Conservation (phyloP, 306 rosid species). For the Prunus mongolica region DNA sequence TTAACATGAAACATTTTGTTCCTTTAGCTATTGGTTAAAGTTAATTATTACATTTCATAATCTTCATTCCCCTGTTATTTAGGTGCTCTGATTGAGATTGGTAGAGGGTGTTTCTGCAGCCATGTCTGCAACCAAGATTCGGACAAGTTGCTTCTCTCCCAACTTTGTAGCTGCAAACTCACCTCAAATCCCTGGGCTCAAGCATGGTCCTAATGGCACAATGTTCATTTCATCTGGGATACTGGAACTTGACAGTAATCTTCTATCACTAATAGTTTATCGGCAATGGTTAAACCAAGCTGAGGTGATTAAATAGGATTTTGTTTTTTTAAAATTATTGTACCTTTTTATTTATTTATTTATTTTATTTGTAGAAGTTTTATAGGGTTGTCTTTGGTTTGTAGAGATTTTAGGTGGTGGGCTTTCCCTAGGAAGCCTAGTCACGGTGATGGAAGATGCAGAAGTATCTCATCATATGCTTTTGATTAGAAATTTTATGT, state of each 20-base stretch:
- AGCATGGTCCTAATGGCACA: slow-evolving; percentile 79
- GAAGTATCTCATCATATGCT: slow-evolving; percentile 99
- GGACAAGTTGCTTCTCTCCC: slow-evolving; percentile 78
- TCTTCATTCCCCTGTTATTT: not conserved
- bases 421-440: slow-evolving; percentile 77
- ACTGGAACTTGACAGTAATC: slow-evolving; percentile 78
- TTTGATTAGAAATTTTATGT: slow-evolving; percentile 85
- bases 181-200: slow-evolving; percentile 51
- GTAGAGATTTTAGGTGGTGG: slow-evolving; percentile 90
- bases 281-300: not conserved
- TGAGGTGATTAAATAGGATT: not conserved
- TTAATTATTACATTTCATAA: not conserved
- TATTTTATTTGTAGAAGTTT: slow-evolving; percentile 8
- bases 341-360: not conserved
- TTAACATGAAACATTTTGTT: not conserved
- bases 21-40: not conserved
- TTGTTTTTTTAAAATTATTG: not conserved
- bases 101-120: slow-evolving; percentile 22
- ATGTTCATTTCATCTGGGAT: slow-evolving; percentile 70
- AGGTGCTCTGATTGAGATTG: slow-evolving; percentile 14
- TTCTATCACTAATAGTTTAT: slow-evolving; percentile 13
- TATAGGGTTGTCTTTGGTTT: not conserved
- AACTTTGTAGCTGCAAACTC: slow-evolving; percentile 41
- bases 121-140: slow-evolving; percentile 55
- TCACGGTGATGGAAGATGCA: slow-evolving; percentile 88